These are phyloP conservation scores for Globisporangium echinulatum DNA, from an alignment of 352 stramenopile genomes.

Conservation along the genomic window DNA sequence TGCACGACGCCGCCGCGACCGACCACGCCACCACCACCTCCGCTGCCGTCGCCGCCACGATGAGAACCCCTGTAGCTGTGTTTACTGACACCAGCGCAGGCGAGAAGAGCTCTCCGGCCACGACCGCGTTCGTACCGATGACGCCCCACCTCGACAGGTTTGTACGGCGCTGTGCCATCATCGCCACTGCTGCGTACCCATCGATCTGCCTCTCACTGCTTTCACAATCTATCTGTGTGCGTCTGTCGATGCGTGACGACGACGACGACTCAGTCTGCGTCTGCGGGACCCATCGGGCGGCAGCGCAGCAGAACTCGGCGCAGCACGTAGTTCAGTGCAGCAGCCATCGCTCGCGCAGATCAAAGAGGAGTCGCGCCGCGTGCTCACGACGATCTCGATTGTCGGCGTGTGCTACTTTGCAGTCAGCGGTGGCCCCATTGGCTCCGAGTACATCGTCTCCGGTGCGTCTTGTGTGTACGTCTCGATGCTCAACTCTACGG, in stretches of 20 bases:
- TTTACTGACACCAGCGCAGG: neutral
- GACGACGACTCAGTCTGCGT: slow-evolving; percentile 5
- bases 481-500: neutral
- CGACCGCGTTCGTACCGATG: slow-evolving; percentile 17
- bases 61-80: too few relatives aligned
- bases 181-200: neutral
- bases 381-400: slow-evolving; percentile 52
- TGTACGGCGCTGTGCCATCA: neutral
- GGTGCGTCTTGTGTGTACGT: slow-evolving; percentile 13
- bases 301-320: slow-evolving; percentile 27
- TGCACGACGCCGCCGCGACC: too few relatives aligned
- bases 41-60: too few relatives aligned
- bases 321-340: slow-evolving; percentile 19
- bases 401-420: slow-evolving; percentile 55
- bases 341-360: slow-evolving; percentile 24
- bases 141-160: slow-evolving; percentile 33
- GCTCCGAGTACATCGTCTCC: slow-evolving; percentile 39
- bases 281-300: slow-evolving; percentile 20
- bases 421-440: slow-evolving; percentile 33
- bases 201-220: slow-evolving; percentile 6
- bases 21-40: too few relatives aligned
- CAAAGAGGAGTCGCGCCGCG: slow-evolving; percentile 36
- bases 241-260: slow-evolving; percentile 8
- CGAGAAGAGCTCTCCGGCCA: neutral
- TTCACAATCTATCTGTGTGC: slow-evolving; percentile 10